Base-by-base conservation (phyloP, 2,329 filamentous ascomycete species). In the Phoma sp. region DNA sequence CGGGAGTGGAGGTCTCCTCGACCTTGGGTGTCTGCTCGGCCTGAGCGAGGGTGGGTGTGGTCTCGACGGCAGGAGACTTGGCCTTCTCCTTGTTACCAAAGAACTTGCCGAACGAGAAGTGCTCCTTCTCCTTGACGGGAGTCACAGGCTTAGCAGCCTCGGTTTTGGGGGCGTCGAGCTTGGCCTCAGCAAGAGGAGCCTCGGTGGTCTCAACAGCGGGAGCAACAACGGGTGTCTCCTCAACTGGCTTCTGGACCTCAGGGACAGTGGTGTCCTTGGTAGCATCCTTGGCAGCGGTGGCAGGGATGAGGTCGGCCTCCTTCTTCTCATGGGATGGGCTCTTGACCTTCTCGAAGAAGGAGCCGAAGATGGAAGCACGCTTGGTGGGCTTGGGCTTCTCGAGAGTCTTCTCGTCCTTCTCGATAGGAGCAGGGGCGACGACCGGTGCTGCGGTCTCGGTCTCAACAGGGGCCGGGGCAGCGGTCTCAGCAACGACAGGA, bases 341-440 rank as follows among this genome's bases (percentile, higher is more conserved):
- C 72, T 77, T 79, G 52, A 81, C 71, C 73, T 77, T 77, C 66
- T 91, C 89, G 78, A 83, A 84, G 74, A 91, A 87, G 71, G 86
- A 88, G 68, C 86, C 86, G 78, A 96, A 96, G 70, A 93, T 88
- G 64, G 91, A 95, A 78, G 87, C 87, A 77, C 92, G 90, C 90
- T 96, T 96, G 77, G 85, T 83, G 43, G 76, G 76, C 86, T 91
- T 92, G 65, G 82, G 74, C 67, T 75, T 75, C 58, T 72, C 70
- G 38, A 75, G 78, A 61, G 70, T 68, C 61, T 71, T 65, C 21
- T 63, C 68, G 43, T 80, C 77, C 56, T 68, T 69, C 54, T 74
- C 72, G 21, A 57, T 58, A 25, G 58, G 37, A 25, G 58, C 41
- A n/a, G 60, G 51, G 21, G 54, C 52, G 44, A 54, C 57, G 13